Conservation (phyloP, 352 stramenopile species). For the Globisporangium middletonii region DNA sequence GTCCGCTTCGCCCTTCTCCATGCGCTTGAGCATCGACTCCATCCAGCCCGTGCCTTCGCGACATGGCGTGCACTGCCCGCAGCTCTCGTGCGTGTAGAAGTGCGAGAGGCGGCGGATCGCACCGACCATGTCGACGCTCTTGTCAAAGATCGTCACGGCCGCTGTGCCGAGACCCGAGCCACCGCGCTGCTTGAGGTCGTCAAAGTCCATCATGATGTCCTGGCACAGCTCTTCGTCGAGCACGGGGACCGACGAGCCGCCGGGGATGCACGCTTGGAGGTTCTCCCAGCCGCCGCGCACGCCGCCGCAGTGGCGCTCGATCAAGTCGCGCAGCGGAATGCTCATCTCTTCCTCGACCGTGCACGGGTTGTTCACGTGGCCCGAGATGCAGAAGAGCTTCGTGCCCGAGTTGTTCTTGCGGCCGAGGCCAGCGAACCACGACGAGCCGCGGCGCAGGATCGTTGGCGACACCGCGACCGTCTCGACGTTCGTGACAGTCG, state of each 20-base stretch:
- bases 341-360: slow-evolving; percentile 99
- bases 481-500: slow-evolving; percentile 99
- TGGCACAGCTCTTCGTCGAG: slow-evolving; percentile 92
- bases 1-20: slow-evolving; percentile 97
- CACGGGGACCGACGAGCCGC: slow-evolving; percentile 95
- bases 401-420: slow-evolving; percentile 98
- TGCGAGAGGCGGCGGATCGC: slow-evolving; percentile 97
- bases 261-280: slow-evolving; percentile 97
- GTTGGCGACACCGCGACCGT: slow-evolving; percentile 97
- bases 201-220: slow-evolving; percentile 99
- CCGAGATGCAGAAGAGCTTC: slow-evolving; percentile 99
- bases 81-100: slow-evolving; percentile 99
- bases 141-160: slow-evolving; percentile 99
- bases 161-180: slow-evolving; percentile 96
- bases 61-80: slow-evolving; percentile 99
- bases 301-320: slow-evolving; percentile 98
- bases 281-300: slow-evolving; percentile 99
- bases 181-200: slow-evolving; percentile 94
- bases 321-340: slow-evolving; percentile 96
- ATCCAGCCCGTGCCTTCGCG: slow-evolving; percentile 97
- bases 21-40: slow-evolving; percentile 96
- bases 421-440: slow-evolving; percentile 96
- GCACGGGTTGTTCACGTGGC: slow-evolving; percentile 99
- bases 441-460: slow-evolving; percentile 94
- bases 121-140: slow-evolving; percentile 98